These are phyloP conservation scores for Coniella lustricola DNA, from an alignment of 2,329 filamentous ascomycete genomes.

Conservation along the genomic window DNA sequence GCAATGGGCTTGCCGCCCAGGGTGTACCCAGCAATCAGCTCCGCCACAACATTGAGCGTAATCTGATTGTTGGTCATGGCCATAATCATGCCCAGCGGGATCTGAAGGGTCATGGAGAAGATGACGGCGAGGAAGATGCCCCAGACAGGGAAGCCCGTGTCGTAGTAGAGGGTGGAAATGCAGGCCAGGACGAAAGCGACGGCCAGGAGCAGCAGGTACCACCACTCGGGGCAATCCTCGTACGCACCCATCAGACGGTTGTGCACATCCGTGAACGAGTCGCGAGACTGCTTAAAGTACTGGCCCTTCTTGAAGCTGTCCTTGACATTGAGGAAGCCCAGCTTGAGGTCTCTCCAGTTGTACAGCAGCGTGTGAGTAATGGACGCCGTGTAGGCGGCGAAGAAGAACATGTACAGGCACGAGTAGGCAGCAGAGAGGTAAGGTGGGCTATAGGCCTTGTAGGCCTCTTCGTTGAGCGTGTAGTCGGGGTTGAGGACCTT, in stretches of 20 bases:
- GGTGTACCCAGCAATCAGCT: constrained; percentile 39
- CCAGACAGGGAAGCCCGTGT: constrained; percentile 31
- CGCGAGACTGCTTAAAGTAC: constrained; percentile 21
- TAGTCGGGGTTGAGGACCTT: constrained; percentile 8
- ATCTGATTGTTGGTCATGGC: constrained; percentile 36
- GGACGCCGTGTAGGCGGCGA: constrained; percentile 46
- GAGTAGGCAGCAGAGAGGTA: constrained; percentile 19
- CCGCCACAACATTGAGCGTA: constrained; percentile 39
- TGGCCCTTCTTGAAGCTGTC: constrained; percentile 38
- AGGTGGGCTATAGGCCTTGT: constrained; percentile 21
- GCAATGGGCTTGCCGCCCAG: constrained; percentile 37
- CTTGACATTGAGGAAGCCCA: constrained; percentile 41
- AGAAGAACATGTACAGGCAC: constrained; percentile 46
- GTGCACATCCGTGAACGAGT: constrained; percentile 31
- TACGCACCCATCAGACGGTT: constrained; percentile 37
- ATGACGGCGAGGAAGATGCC: constrained; percentile 37
- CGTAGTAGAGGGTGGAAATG: constrained; percentile 26
- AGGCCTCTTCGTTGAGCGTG: constrained; percentile 20
- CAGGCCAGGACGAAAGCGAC: constrained; percentile 25
- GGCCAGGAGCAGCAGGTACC: constrained; percentile 27
- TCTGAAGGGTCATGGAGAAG: constrained; percentile 34
- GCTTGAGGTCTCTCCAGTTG: constrained; percentile 43
- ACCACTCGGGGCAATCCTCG: constrained; percentile 6
- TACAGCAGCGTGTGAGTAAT: constrained; percentile 45
- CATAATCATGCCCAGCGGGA: constrained; percentile 37